These are phyloP conservation scores for Paramecium primaurelia DNA, from an alignment of 73 alveolate genomes.

Conservation along the genomic window DNA sequence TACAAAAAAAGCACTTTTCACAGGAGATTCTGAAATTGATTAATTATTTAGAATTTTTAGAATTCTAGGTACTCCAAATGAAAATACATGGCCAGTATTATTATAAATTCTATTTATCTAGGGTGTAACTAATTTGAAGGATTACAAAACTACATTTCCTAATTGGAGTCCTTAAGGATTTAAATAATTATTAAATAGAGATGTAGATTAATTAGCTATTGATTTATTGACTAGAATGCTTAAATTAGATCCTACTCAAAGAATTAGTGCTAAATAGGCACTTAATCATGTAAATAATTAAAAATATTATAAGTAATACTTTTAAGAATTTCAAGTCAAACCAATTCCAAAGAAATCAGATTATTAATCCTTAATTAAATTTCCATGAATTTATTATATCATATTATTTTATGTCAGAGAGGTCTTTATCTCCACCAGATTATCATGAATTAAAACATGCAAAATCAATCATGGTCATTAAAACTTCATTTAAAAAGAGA, in stretches of 20 bases:
- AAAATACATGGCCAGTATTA: conserved; percentile 78
- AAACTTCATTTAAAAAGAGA: neutral
- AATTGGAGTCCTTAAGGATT: conserved; percentile 64
- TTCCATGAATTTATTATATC: conserved; percentile 17
- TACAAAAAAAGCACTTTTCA: conserved; percentile 78
- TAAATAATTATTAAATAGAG: neutral
- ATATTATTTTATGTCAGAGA: neutral
- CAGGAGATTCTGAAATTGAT: conserved; percentile 87
- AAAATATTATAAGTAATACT: neutral
- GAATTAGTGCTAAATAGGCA: conserved; percentile 50
- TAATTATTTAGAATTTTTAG: conserved; percentile 80
- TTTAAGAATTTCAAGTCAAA: conserved; percentile 35
- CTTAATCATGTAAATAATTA: neutral
- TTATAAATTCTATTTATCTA: conserved; percentile 62
- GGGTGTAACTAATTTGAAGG: conserved; percentile 73
- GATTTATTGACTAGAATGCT: conserved; percentile 47
- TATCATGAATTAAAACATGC: neutral
- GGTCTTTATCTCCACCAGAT: neutral
- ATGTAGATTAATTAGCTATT: conserved; percentile 45
- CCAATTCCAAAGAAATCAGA: neutral
- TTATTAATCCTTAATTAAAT: conserved; percentile 25
- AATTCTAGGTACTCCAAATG: conserved; percentile 92
- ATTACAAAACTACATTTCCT: conserved; percentile 76
- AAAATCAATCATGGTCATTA: neutral
- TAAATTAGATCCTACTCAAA: conserved; percentile 44